Evolutionary conservation across 169 alveolate species (phyloP), one percentile per base, ranked within the genome.

Genomic region (Plasmodium billcollinsi): DNA sequence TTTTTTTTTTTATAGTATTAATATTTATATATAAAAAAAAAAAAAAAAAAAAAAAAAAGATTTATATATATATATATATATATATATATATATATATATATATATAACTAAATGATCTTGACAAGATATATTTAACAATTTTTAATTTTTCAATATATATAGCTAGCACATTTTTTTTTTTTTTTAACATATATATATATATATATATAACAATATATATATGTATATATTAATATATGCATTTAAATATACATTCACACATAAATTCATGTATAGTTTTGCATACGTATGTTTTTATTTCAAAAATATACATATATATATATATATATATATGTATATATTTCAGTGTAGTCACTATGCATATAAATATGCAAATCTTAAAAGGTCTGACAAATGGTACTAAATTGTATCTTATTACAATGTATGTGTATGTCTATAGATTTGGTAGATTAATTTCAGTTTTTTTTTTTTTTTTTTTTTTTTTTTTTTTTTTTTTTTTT

Each of bases 41-140:
- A n/a, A 15, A 18, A n/a, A 61, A 15, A 20, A 18, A 61, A n/a
- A 61, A 9, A 61, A 9, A 61, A 15, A 61, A 18, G 9, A n/a
- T 14, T 59, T 54, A 15, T 47, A 18, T 43, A 59, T 9, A 43
- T 21, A 50, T 21, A 61, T 52, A 47, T 26, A 72, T 67, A 52
- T 50, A 33, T 20, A 26, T 54, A 72, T 59, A 39, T 54, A 61
- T 39, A 72, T 43, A 43, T n/a, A 8, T 47, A 52, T 52, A 50
- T 56, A 43, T 58, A 76, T 62, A 50, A 43, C 70, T 33, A 70
- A 66, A 62, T 69, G 43, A 39, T 65, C 89, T 56, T 47, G 75
- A 65, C 75, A 76, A 33, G 69, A 39, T 33, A 33, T 2, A 76
- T 63, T 75, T 24, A 47, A 24, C 24, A 76, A 50, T 76, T 63